phyloP scores from a whole-genome alignment of 192 early-diverging fungal genomes.

The Mortierella antarctica region DNA sequence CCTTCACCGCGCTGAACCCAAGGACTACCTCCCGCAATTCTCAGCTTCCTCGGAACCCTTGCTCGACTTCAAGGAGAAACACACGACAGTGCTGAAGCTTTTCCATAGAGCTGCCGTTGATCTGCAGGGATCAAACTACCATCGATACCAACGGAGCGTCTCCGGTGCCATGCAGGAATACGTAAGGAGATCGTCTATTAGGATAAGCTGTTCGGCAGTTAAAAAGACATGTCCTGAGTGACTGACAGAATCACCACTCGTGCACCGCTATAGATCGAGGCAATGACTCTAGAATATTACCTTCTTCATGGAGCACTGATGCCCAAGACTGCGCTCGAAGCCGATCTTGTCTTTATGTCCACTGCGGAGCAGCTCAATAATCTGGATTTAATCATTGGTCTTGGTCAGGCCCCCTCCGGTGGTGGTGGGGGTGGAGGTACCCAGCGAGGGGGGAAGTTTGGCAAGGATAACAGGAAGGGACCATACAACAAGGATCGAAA shows the following conservation, averaged over 20 bases:
- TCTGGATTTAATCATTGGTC: conserved; percentile 36
- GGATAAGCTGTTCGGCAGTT: not conserved
- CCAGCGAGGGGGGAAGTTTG: conserved; percentile 12
- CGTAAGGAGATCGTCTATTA: conserved; percentile 12
- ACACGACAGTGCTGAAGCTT: conserved; percentile 38
- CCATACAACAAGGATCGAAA: conserved; percentile 28
- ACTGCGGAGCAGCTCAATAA: conserved; percentile 15
- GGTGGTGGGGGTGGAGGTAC: conserved; percentile 22
- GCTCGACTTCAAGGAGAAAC: conserved; percentile 41
- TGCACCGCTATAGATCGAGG: conserved; percentile 30
- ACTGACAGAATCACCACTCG: not conserved
- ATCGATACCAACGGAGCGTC: conserved; percentile 45
- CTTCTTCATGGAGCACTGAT: conserved; percentile 40
- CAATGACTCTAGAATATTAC: conserved; percentile 49
- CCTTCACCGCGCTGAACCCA: conserved; percentile 47
- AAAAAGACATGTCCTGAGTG: not conserved
- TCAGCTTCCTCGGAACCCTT: conserved; percentile 24
- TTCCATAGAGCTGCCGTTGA: conserved; percentile 39
- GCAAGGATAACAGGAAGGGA: conserved; percentile 20
- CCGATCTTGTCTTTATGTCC: conserved; percentile 32
- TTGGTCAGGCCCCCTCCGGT: conserved; percentile 19
- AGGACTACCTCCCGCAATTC: conserved; percentile 34
- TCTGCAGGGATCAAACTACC: conserved; percentile 42
- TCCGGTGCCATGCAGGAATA: conserved; percentile 52
- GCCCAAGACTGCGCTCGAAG: conserved; percentile 40